Evolutionary conservation across 306 rosid species (phyloP).

Genomic region (Casuarina glauca): DNA sequence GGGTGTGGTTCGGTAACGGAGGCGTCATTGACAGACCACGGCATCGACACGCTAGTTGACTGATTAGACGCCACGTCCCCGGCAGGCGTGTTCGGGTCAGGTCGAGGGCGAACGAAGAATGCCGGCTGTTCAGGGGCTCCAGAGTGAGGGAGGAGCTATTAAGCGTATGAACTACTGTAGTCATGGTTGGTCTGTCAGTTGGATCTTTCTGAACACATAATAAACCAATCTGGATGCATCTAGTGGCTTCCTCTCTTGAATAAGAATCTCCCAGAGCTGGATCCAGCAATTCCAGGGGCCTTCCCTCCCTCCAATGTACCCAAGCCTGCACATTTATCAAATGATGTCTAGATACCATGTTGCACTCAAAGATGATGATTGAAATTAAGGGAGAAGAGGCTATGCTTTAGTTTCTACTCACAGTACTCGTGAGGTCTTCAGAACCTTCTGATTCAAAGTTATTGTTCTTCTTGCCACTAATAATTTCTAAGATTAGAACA

Average conservation of each 20-base stretch:
- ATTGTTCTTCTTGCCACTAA: slow-evolving; percentile 26
- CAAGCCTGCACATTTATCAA: slow-evolving; percentile 41
- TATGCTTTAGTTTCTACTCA: neutral
- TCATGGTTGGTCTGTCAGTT: slow-evolving; percentile 30
- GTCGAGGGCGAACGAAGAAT: neutral
- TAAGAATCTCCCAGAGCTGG: neutral
- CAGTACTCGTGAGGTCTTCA: slow-evolving; percentile 24
- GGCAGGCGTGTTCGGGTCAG: neutral
- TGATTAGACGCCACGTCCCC: neutral
- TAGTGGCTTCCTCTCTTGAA: neutral
- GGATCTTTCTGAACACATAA: slow-evolving; percentile 36
- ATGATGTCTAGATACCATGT: neutral
- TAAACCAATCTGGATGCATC: slow-evolving; percentile 31
- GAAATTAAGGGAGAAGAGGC: neutral
- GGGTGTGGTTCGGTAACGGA: neutral
- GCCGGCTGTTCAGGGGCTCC: neutral
- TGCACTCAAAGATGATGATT: neutral
- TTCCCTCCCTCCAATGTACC: slow-evolving; percentile 46
- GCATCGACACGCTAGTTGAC: neutral
- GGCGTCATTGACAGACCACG: neutral
- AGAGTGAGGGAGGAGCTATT: neutral
- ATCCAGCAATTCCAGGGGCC: slow-evolving; percentile 24
- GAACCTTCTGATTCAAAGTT: slow-evolving; percentile 17
- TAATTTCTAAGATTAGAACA: slow-evolving; percentile 26
- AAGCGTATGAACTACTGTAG: slow-evolving; percentile 22